These are phyloP conservation scores for Taphrina deformans DNA, from an alignment of 1,139 yeast species.

Conservation along the genomic window DNA sequence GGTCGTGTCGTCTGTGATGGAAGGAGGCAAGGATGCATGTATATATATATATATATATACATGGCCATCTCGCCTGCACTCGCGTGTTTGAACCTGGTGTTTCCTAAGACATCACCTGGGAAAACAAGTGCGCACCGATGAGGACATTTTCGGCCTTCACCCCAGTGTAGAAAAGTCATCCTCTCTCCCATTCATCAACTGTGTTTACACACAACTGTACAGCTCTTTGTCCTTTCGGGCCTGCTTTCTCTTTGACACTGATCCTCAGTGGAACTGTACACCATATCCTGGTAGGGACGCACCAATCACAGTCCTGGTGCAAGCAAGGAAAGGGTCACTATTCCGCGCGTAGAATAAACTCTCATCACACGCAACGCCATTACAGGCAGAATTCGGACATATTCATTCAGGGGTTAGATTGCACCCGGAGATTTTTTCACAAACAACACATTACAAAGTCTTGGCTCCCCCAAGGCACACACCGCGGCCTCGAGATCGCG, in stretches of 20 bases:
- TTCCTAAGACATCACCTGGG: too few species aligned
- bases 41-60: not conserved
- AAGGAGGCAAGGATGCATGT: not conserved
- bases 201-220: too few species aligned
- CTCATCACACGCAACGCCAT: not conserved
- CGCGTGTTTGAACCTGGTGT: too few species aligned
- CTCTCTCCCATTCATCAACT: not conserved
- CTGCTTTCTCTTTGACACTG: too few species aligned
- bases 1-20: not conserved
- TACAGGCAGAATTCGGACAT: not conserved
- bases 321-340: not conserved
- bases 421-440: constrained; percentile 10
- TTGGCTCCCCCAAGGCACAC: not conserved
- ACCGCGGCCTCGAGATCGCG: constrained; percentile 1
- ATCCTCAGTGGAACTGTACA: not conserved
- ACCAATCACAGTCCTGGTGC: not conserved
- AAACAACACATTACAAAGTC: constrained; percentile 3
- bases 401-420: not conserved
- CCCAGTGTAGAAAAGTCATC: not conserved
- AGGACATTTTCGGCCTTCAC: not conserved
- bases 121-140: not conserved
- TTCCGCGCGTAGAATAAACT: not conserved
- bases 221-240: too few species aligned
- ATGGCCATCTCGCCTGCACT: not conserved
- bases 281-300: not conserved